Percentiles rank a stretch among this genome's conserved stretches.
These are phyloP conservation scores for Sambucus nigra DNA, from an alignment of 129 eudicot genomes.

Conservation along the genomic window DNA sequence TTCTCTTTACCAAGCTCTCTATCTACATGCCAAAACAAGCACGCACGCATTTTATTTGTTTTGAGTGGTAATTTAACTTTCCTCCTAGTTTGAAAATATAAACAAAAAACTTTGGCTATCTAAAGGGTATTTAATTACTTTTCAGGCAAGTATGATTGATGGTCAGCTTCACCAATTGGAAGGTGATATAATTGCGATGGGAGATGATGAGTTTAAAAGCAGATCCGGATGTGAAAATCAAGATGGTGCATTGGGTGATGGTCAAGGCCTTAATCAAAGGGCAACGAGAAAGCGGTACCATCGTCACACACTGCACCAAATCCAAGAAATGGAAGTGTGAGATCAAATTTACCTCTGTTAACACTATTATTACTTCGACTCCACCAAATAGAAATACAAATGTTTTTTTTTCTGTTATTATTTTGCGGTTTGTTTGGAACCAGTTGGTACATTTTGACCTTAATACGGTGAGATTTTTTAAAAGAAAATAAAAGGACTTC, in stretches of 20 bases:
- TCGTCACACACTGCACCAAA: conserved; percentile 53
- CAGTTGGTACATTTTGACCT: too few relatives aligned
- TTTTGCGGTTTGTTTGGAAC: too few relatives aligned
- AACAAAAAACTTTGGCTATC: too few relatives aligned
- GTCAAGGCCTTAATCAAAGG: conserved; percentile 13
- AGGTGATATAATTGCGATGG: conserved; percentile 18
- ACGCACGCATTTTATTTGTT: too few relatives aligned
- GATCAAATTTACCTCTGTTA: conserved; percentile 1
- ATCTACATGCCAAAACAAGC: background rate
- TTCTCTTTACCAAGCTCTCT: too few relatives aligned
- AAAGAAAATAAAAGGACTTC: too few relatives aligned
- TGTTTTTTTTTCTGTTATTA: background rate
- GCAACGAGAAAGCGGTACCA: conserved; percentile 39
- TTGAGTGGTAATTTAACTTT: too few relatives aligned
- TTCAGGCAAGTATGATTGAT: conserved; percentile 5
- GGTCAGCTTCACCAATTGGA: conserved; percentile 1
- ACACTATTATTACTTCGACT: too few relatives aligned
- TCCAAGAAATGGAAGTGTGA: conserved; percentile 43
- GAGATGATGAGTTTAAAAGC: conserved; percentile 38
- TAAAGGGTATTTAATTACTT: background rate
- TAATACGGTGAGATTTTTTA: too few relatives aligned
- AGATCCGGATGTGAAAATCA: conserved; percentile 31
- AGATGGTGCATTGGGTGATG: conserved; percentile 35
- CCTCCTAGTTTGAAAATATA: too few relatives aligned
- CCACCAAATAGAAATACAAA: background rate